Percentiles rank a stretch among this genome's conserved stretches.
Evolutionary conservation across 495 filamentous ascomycete species (phyloP).

Genomic region (Pseudomonodictys pantanalensis): DNA sequence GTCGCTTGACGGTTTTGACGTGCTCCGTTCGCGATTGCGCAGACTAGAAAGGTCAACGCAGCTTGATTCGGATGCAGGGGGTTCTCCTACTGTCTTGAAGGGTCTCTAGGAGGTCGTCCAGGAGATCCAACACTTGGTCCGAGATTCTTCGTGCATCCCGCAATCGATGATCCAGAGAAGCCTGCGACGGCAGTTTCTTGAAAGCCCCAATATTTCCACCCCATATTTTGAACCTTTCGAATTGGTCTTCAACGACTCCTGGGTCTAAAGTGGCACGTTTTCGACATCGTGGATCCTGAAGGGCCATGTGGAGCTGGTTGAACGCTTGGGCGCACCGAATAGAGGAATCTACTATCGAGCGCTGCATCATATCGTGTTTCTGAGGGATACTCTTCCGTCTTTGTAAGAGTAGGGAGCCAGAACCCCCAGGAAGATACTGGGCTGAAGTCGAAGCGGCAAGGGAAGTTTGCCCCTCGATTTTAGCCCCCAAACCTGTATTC

Average conservation of each 20-base stretch:
- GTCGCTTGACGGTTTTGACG: slow-evolving; percentile 18
- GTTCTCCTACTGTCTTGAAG: slow-evolving; percentile 33
- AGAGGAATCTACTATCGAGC: too few species aligned
- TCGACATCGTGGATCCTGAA: background rate
- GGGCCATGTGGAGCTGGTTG: background rate
- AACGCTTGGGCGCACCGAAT: slow-evolving; percentile 4
- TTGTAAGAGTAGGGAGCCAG: too few species aligned
- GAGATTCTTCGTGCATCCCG: slow-evolving; percentile 31
- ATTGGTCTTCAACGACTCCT: slow-evolving; percentile 7
- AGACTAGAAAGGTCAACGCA: background rate
- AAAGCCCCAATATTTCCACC: slow-evolving; percentile 26
- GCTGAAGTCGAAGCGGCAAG: background rate
- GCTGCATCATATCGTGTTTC: too few species aligned
- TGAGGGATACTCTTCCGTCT: too few species aligned
- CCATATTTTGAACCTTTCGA: slow-evolving; percentile 21
- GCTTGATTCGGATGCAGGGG: too few species aligned
- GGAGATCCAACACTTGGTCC: slow-evolving; percentile 23
- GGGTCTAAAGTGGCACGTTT: background rate
- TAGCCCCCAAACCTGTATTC: background rate
- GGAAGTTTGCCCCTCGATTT: slow-evolving; percentile 9
- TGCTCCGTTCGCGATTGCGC: slow-evolving; percentile 19
- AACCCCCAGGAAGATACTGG: too few species aligned
- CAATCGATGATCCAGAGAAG: slow-evolving; percentile 35
- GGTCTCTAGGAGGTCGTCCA: slow-evolving; percentile 30
- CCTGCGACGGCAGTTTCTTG: background rate